These are phyloP conservation scores for Ceratobasidium sp. DNA, from an alignment of 1,284 basidiomycete species.

Conservation along the genomic window DNA sequence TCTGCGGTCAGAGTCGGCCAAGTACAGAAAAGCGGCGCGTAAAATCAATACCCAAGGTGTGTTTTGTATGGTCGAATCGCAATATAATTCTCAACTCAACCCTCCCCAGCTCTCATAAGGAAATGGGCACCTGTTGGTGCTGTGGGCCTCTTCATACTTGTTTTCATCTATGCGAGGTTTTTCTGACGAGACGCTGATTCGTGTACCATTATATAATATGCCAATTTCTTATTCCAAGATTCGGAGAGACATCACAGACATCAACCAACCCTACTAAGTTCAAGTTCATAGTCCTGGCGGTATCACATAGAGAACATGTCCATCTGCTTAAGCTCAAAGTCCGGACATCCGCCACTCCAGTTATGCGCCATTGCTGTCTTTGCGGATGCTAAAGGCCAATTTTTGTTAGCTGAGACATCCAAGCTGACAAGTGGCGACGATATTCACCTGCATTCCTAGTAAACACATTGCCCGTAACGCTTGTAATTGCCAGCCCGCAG, in stretches of 20 bases:
- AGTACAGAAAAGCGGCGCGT: slow-evolving; percentile 94
- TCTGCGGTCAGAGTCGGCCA: slow-evolving; percentile 96
- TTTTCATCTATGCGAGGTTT: slow-evolving; percentile 95
- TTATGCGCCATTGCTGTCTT: slow-evolving; percentile 46
- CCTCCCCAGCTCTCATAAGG: slow-evolving; percentile 88
- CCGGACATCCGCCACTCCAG: slow-evolving; percentile 48
- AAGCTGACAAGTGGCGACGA: neutral
- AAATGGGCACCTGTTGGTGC: slow-evolving; percentile 95
- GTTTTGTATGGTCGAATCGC: neutral
- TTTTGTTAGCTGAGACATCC: neutral
- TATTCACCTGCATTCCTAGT: slow-evolving; percentile 47
- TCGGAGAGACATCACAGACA: neutral
- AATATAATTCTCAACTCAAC: neutral
- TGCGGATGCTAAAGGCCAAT: slow-evolving; percentile 38
- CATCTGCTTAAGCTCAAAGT: slow-evolving; percentile 34
- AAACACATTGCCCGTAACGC: slow-evolving; percentile 48
- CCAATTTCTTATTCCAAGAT: neutral
- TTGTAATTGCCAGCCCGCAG: slow-evolving; percentile 47
- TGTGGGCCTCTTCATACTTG: slow-evolving; percentile 81
- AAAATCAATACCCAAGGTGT: slow-evolving; percentile 78
- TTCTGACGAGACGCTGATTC: slow-evolving; percentile 54
- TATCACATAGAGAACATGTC: slow-evolving; percentile 6
- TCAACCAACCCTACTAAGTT: neutral
- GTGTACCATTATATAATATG: slow-evolving; percentile 28
- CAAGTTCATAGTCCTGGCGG: neutral